phyloP scores from a whole-genome alignment of 305 asterid genomes.

The Solanum chacoense region DNA sequence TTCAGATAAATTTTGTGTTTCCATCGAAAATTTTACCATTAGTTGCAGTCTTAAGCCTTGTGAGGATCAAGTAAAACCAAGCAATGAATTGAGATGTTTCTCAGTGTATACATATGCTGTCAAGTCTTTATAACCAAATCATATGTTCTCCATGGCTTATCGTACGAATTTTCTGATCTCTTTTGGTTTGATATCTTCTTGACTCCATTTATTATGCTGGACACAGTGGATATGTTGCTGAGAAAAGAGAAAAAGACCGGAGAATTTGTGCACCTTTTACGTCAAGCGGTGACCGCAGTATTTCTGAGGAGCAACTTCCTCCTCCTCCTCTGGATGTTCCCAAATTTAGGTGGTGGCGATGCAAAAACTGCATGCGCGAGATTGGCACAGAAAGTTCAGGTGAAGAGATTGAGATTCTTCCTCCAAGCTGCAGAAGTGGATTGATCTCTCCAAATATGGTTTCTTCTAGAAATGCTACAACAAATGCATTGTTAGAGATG shows the following conservation, averaged over 20 bases:
- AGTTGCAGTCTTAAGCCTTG: background rate
- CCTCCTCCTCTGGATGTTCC: constrained; percentile 52
- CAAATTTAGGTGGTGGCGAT: constrained; percentile 59
- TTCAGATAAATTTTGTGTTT: background rate
- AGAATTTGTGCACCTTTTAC: constrained; percentile 39
- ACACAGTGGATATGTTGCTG: constrained; percentile 78
- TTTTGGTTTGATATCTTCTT: background rate
- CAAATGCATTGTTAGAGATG: background rate
- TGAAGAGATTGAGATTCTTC: constrained; percentile 1
- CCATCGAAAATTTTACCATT: background rate
- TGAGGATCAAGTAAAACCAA: background rate
- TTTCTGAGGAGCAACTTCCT: constrained; percentile 4
- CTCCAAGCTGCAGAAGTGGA: background rate
- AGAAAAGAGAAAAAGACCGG: constrained; percentile 41
- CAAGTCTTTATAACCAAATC: background rate
- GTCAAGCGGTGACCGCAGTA: constrained; percentile 2
- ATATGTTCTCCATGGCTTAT: background rate
- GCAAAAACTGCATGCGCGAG: constrained; percentile 28
- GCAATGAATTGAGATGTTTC: background rate
- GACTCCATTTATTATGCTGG: constrained; percentile 6
- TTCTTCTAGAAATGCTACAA: background rate
- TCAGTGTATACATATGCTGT: background rate
- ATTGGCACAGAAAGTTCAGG: constrained; percentile 11
- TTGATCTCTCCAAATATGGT: background rate
- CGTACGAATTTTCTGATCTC: background rate